Evolutionary conservation across 2,329 filamentous ascomycete genomes (phyloP).

Genomic region (Colletotrichum navitas): DNA sequence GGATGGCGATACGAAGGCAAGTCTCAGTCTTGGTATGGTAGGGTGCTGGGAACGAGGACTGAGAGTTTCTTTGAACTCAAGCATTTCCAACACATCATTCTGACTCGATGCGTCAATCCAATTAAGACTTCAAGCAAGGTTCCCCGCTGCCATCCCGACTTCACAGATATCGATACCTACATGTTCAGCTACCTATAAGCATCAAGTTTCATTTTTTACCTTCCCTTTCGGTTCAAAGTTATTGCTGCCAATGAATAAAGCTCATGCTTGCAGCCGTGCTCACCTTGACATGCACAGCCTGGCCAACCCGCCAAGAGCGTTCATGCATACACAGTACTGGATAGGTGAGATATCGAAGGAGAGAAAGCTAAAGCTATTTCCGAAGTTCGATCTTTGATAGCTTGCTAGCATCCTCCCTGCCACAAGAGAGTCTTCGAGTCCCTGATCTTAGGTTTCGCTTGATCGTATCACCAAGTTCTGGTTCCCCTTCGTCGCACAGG

Average conservation of each 20-base stretch:
- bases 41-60: constrained; percentile 3
- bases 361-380: not conserved
- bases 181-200: not conserved
- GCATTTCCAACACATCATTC: not conserved
- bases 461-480: not conserved
- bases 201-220: not conserved
- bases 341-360: not conserved
- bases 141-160: constrained; percentile 9
- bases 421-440: not conserved
- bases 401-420: not conserved
- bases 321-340: not conserved
- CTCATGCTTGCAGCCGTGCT: not conserved
- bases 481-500: not conserved
- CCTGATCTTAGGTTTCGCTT: not conserved
- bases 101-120: constrained; percentile 15
- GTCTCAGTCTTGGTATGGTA: not conserved
- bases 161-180: not conserved
- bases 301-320: not conserved
- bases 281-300: not conserved
- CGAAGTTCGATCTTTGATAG: not conserved
- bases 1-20: constrained; percentile 4
- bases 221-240: not conserved
- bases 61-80: constrained; percentile 9
- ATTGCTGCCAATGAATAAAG: not conserved
- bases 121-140: constrained; percentile 16